A percentile compares a stretch with the other conserved stretches of the same genome.
phyloP scores from a whole-genome alignment of 768 basidiomycete species.

The Cyclocybe cylindracea region DNA sequence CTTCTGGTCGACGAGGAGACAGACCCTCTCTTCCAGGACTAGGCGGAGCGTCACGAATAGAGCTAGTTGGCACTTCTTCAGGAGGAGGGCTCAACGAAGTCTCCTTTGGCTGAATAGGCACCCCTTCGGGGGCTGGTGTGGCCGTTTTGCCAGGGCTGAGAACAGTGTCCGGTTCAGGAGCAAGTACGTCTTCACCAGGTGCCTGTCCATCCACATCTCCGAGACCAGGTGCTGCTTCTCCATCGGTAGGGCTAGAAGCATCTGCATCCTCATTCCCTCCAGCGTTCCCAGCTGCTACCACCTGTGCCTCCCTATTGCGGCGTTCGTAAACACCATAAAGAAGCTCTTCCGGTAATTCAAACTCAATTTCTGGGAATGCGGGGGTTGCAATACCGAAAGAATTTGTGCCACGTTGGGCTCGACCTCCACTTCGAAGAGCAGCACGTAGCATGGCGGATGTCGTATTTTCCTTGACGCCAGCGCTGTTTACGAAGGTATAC shows the following conservation, averaged over 20 bases:
- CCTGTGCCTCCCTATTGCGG: background rate
- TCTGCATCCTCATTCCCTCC: background rate
- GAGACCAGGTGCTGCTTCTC: conserved; percentile 3
- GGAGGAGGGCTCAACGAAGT: no score
- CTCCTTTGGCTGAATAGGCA: background rate
- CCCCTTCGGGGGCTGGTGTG: background rate
- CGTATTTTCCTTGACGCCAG: conserved; percentile 6
- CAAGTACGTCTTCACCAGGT: no score
- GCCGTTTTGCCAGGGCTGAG: no score
- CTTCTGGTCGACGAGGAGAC: no score
- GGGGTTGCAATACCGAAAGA: conserved; percentile 50
- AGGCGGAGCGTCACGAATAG: no score
- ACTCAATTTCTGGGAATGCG: conserved; percentile 36
- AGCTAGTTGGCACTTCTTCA: no score
- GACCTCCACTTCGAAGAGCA: conserved; percentile 48
- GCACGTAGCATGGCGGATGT: conserved; percentile 40
- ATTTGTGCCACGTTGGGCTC: conserved; percentile 50
- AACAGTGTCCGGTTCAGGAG: no score
- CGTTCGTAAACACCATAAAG: conserved; percentile 9
- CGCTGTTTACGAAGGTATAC: no score
- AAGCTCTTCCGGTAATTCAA: conserved; percentile 59
- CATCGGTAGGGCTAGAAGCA: background rate
- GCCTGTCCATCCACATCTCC: no score
- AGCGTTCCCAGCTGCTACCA: background rate
- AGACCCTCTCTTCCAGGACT: no score